Percentiles rank a stretch among this genome's conserved stretches.
These are phyloP conservation scores for Tetrapisispora iriomotensis DNA, from an alignment of 805 yeast genomes.

Conservation along the genomic window DNA sequence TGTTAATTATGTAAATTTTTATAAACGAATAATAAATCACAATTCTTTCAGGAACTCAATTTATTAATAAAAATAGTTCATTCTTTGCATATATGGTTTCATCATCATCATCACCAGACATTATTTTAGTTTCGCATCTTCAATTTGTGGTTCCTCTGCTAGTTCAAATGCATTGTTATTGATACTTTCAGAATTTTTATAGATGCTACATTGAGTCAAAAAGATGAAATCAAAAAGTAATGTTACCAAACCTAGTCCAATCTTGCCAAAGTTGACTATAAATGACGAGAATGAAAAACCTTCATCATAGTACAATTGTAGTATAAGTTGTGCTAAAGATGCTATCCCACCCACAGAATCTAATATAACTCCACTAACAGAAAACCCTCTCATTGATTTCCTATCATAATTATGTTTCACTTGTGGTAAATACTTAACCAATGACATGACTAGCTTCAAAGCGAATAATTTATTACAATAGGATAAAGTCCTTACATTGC, in stretches of 20 bases:
- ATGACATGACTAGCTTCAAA: constrained; percentile 39
- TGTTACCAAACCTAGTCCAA: constrained; percentile 33
- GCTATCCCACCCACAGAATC: constrained; percentile 33
- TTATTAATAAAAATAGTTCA: no score
- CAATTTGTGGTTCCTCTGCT: no score
- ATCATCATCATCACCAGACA: no score
- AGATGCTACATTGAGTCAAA: constrained; percentile 31
- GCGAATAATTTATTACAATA: constrained; percentile 20
- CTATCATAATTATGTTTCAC: constrained; percentile 69
- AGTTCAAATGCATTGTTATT: not conserved
- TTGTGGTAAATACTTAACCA: constrained; percentile 65
- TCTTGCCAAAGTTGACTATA: constrained; percentile 32
- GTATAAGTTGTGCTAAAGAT: constrained; percentile 20
- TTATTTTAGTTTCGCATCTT: not conserved
- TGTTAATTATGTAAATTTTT: no score
- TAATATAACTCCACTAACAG: constrained; percentile 44
- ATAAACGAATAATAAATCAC: no score
- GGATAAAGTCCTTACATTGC: constrained; percentile 14
- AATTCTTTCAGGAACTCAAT: no score
- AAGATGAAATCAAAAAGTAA: constrained; percentile 31
- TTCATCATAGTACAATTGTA: constrained; percentile 17
- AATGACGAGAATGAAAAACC: constrained; percentile 16
- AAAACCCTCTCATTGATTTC: constrained; percentile 76
- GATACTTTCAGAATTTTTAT: constrained; percentile 8
- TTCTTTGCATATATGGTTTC: no score